Conservation (phyloP, 2,329 filamentous ascomycete genomes). For the Shiraia sp. region DNA sequence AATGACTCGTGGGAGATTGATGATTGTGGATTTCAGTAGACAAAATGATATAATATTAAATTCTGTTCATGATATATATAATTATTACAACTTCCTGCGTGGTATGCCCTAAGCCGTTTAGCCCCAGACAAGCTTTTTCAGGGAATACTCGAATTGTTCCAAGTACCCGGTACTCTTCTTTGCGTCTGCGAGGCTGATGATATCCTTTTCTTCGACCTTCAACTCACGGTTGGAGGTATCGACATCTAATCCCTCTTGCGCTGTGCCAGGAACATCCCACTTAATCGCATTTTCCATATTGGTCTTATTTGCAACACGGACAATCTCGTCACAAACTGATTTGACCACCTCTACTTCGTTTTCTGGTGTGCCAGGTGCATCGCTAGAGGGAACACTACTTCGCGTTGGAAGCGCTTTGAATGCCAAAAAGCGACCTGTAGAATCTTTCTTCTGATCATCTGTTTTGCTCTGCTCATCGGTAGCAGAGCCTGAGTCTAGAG, state of each 20-base stretch:
- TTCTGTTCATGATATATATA: neutral
- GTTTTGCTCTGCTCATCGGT: slow-evolving; percentile 15
- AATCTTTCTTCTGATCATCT: slow-evolving; percentile 16
- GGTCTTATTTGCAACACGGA: slow-evolving; percentile 62
- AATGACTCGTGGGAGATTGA: no score
- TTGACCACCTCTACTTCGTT: slow-evolving; percentile 61
- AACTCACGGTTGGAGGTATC: slow-evolving; percentile 12
- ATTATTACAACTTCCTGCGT: neutral
- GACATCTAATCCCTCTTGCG: slow-evolving; percentile 3
- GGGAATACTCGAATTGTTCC: slow-evolving; percentile 83
- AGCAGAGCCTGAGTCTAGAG: slow-evolving; percentile 59
- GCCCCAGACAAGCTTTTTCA: slow-evolving; percentile 93
- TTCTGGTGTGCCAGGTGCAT: slow-evolving; percentile 32
- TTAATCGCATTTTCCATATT: slow-evolving; percentile 46
- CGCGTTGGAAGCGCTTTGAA: slow-evolving; percentile 60
- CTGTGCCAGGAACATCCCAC: slow-evolving; percentile 28
- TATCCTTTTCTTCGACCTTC: slow-evolving; percentile 63
- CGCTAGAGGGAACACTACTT: slow-evolving; percentile 41
- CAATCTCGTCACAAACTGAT: slow-evolving; percentile 75
- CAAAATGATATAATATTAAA: no score
- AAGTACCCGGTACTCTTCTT: slow-evolving; percentile 83
- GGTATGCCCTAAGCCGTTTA: slow-evolving; percentile 22
- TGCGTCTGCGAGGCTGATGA: slow-evolving; percentile 83
- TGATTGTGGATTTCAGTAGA: no score
- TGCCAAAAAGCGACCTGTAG: slow-evolving; percentile 49